These are phyloP conservation scores for Ambrosiella beaveri DNA, from an alignment of 2,329 filamentous ascomycete genomes.

Conservation along the genomic window DNA sequence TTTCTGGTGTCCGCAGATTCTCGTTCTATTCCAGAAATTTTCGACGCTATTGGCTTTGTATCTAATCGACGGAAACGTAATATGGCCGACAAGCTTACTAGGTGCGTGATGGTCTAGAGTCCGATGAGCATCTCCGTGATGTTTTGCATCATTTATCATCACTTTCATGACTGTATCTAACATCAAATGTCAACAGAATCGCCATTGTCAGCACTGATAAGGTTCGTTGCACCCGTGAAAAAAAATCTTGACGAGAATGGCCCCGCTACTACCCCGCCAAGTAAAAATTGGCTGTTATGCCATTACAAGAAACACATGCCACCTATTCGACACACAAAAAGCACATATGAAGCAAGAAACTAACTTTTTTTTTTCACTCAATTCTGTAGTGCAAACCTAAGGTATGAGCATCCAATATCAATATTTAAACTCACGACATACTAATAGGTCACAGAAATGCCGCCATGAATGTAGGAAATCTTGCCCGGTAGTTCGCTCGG, in stretches of 20 bases:
- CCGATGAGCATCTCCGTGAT: too few species aligned
- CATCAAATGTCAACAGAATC: conserved; percentile 44
- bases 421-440: background rate
- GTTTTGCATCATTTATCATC: background rate
- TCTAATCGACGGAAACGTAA: conserved; percentile 16
- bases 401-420: conserved; percentile 28
- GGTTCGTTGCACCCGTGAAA: conserved; percentile 32
- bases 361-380: background rate
- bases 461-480: conserved; percentile 98
- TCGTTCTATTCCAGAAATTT: too few species aligned
- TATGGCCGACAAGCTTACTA: conserved; percentile 90
- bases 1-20: background rate
- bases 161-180: background rate
- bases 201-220: conserved; percentile 99
- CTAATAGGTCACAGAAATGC: conserved; percentile 54
- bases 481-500: conserved; percentile 89
- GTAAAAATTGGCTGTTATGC: background rate
- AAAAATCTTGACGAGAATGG: conserved; percentile 13
- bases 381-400: conserved; percentile 63
- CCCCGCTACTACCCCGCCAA: conserved; percentile 23
- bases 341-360: conserved; percentile 1
- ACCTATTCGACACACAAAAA: background rate
- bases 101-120: conserved; percentile 40
- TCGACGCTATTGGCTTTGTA: background rate
- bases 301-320: background rate